Base-by-base conservation (phyloP, 1,284 basidiomycete genomes). In the Spongispora temasekensis region DNA sequence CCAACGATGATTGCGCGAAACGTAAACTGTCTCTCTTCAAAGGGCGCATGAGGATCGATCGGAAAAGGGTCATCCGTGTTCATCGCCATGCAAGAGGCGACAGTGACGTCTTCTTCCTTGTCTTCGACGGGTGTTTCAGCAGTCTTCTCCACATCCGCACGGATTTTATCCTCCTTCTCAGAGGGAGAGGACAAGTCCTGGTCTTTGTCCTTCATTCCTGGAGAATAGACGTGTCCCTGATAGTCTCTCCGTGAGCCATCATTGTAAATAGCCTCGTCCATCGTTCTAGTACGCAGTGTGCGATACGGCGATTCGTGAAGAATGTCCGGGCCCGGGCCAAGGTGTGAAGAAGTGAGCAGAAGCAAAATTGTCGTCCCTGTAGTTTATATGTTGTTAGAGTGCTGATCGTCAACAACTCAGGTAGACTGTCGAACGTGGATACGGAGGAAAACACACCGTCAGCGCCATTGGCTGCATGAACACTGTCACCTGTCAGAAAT, bases 1-100 rank as follows among this genome's bases (percentile, higher is more conserved):
- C 88, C 88, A 35, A 88, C 83, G 27, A 87, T 55, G 37, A 88
- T 63, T 15, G 87, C 83, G 72, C 79, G 81, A 61, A 86, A 57
- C 5, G 86, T 86, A 56, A 88, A 79, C 67, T 86, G 84, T 60
- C 82, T 79, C 12, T 78, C 79, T 70, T 87, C 86, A 50, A 79
- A 78, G 0, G 76, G 74, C 7, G 78, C 78, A 61, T 80, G 68
- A 6, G 81, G 79, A 61, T 83, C 80, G 9, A 81, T 65, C 31
- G 84, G 84, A 74, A 87, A 86, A 9, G 84, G 85, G 31, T 71
- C 65, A 13, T 66, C 64, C 17, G 66, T 66, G 19, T 66, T 66
- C 5, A 67, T 63, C 8, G 42, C 50, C 19, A n/a, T 37, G 9
- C 34, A 61, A 12, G 56, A 19, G 12, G 40, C 25, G 12, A 5